These are phyloP conservation scores for Scytalidium lignicola DNA, from an alignment of 2,329 filamentous ascomycete genomes.

Conservation along the genomic window DNA sequence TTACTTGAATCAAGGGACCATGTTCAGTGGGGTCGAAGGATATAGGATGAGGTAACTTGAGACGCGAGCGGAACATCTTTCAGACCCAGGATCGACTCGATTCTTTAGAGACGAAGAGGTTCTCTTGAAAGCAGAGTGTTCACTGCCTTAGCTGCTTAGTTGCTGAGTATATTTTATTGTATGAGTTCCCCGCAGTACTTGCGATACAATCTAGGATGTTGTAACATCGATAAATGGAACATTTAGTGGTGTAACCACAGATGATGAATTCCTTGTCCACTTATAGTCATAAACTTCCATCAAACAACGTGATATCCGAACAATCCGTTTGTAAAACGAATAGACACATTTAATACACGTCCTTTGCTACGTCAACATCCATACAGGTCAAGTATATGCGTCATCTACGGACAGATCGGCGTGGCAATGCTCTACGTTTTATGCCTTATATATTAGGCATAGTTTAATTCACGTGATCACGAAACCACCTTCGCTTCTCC, in stretches of 20 bases:
- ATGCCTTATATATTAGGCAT: background rate
- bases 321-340: too few species aligned
- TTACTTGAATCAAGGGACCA: background rate
- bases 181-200: too few species aligned
- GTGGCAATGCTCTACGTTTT: background rate
- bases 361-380: background rate
- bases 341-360: too few species aligned
- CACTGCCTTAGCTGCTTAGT: too few species aligned
- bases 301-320: too few species aligned
- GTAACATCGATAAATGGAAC: too few species aligned
- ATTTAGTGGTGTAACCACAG: too few species aligned
- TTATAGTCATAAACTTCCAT: too few species aligned
- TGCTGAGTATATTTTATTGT: too few species aligned
- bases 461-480: background rate
- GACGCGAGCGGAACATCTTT: background rate
- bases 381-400: background rate
- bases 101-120: background rate
- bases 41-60: background rate
- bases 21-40: background rate
- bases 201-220: too few species aligned
- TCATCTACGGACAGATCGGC: background rate
- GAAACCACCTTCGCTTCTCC: background rate
- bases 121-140: too few species aligned
- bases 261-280: too few species aligned
- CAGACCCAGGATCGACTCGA: background rate